Conservation (phyloP, 148 eudicot genomes). For the Dianthus caryophyllus region DNA sequence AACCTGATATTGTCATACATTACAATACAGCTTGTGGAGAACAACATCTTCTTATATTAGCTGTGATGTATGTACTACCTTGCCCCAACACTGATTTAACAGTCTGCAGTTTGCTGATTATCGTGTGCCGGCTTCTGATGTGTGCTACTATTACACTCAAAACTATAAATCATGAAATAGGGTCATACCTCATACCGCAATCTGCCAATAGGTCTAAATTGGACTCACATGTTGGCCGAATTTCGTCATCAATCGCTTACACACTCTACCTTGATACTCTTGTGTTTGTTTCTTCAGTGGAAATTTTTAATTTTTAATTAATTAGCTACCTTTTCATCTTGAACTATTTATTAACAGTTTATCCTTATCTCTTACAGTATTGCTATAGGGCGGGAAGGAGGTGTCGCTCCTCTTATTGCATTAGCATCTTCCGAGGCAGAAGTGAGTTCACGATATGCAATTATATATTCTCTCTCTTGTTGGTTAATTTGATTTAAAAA, state of each 20-base stretch:
- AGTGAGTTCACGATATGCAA: constrained; percentile 42
- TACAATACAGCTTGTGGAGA: too few relatives aligned
- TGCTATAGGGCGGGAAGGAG: constrained; percentile 97
- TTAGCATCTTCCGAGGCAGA: constrained; percentile 71
- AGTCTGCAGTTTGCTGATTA: neutral
- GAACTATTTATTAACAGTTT: constrained; percentile 3
- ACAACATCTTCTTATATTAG: too few relatives aligned
- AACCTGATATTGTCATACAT: too few relatives aligned
- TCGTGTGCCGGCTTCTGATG: neutral
- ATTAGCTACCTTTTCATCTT: neutral
- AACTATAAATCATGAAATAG: neutral
- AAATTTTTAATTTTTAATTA: neutral
- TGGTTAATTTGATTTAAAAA: neutral
- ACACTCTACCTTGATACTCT: neutral
- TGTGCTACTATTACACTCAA: neutral
- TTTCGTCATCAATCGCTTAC: neutral
- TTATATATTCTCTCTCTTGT: constrained; percentile 9
- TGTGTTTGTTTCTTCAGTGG: neutral
- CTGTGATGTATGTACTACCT: too few relatives aligned
- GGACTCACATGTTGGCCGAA: neutral
- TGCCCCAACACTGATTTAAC: neutral
- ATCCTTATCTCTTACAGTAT: constrained; percentile 44
- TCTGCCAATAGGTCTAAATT: too few relatives aligned
- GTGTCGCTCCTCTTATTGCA: constrained; percentile 84
- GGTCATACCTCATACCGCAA: too few relatives aligned